phyloP scores from a whole-genome alignment of 2,329 filamentous ascomycete species.

The Mycogone perniciosa region DNA sequence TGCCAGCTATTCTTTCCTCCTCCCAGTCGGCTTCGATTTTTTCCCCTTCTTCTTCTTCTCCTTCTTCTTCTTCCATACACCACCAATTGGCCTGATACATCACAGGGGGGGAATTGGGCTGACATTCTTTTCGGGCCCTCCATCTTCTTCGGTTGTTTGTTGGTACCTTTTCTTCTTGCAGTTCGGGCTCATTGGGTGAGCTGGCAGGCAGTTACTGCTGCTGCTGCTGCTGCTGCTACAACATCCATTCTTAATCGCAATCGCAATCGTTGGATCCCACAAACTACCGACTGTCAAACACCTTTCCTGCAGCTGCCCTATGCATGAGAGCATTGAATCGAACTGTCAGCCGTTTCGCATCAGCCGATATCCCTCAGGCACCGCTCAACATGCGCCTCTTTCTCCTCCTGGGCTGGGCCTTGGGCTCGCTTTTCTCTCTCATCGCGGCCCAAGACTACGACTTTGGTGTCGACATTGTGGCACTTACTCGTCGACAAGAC shows the following conservation, averaged over 20 bases:
- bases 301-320: too few species aligned
- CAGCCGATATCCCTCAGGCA: neutral
- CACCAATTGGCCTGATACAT: neutral
- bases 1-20: too few species aligned
- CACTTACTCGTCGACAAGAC: slow-evolving; percentile 36
- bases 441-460: slow-evolving; percentile 34
- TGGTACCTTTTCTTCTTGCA: neutral
- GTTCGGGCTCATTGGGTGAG: neutral
- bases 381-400: neutral
- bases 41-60: neutral
- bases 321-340: too few species aligned
- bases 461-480: slow-evolving; percentile 42
- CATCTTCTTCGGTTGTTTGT: neutral
- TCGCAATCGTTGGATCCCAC: neutral
- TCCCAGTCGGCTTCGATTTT: neutral
- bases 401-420: neutral
- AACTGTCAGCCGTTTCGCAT: neutral
- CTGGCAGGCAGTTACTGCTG: neutral
- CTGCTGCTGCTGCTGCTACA: neutral
- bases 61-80: neutral
- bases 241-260: neutral
- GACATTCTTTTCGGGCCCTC: neutral
- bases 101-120: neutral
- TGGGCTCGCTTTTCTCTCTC: neutral
- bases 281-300: too few species aligned